phyloP scores from a whole-genome alignment of 306 rosid species.

The Carpinus fangiana region DNA sequence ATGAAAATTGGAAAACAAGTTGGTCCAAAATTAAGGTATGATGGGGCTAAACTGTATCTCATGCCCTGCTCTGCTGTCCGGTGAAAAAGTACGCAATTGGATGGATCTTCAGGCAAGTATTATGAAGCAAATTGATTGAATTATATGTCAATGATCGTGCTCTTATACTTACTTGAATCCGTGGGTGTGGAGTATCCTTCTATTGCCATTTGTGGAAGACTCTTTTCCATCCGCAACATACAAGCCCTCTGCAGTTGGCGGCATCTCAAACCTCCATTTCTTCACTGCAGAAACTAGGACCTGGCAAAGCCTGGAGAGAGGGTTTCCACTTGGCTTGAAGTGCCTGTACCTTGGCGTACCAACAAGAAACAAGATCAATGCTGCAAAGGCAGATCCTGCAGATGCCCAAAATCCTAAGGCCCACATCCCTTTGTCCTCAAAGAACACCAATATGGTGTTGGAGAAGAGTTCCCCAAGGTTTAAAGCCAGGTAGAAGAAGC shows the following conservation, averaged over 20 bases:
- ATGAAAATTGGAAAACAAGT: not conserved
- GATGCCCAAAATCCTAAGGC: slow-evolving; percentile 92
- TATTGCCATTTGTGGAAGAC: slow-evolving; percentile 40
- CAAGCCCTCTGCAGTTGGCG: slow-evolving; percentile 57
- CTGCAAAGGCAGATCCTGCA: slow-evolving; percentile 76
- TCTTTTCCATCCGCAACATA: slow-evolving; percentile 43
- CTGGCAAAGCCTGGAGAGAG: slow-evolving; percentile 82
- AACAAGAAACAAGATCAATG: slow-evolving; percentile 76
- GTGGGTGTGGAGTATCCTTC: slow-evolving; percentile 86
- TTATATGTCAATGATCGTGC: slow-evolving; percentile 10
- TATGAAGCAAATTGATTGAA: not conserved
- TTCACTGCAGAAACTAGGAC: slow-evolving; percentile 76
- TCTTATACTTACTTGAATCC: slow-evolving; percentile 82
- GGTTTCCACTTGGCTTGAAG: slow-evolving; percentile 91
- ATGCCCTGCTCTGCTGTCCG: too few species aligned
- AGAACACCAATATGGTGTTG: slow-evolving; percentile 81
- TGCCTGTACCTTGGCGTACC: slow-evolving; percentile 86
- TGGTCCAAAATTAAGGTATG: too few species aligned
- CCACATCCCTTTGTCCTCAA: slow-evolving; percentile 93
- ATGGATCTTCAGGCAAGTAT: slow-evolving; percentile 7
- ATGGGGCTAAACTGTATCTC: too few species aligned
- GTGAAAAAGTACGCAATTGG: not conserved
- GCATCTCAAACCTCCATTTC: slow-evolving; percentile 59
- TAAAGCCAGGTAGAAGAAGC: slow-evolving; percentile 97
- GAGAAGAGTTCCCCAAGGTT: slow-evolving; percentile 94